Evolutionary conservation across 2,329 filamentous ascomycete species (phyloP).

Genomic region (Geosmithia morbida): DNA sequence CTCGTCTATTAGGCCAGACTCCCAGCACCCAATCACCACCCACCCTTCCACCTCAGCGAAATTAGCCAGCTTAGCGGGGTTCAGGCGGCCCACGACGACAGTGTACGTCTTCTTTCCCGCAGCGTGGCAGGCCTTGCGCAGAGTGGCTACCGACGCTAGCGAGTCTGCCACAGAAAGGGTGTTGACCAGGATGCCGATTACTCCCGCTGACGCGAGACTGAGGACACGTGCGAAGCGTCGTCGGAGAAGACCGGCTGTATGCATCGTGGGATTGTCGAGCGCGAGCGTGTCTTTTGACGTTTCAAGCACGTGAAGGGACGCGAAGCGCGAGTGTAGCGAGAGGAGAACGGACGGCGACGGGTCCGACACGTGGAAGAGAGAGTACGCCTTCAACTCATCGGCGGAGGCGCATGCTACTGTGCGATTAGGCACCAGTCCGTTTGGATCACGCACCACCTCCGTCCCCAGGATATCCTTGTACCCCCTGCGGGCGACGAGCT

Average conservation of each 20-base stretch:
- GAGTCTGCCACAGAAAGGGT: constrained; percentile 89
- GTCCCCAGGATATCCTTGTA: constrained; percentile 60
- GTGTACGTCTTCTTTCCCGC: constrained; percentile 93
- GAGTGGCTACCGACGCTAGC: constrained; percentile 60
- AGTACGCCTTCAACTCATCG: constrained; percentile 44
- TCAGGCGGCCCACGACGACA: constrained; percentile 92
- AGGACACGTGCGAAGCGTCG: constrained; percentile 82
- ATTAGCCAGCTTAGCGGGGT: constrained; percentile 90
- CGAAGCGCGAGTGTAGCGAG: constrained; percentile 71
- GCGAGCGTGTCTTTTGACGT: constrained; percentile 39
- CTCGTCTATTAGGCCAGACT: constrained; percentile 80
- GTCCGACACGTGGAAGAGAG: constrained; percentile 73
- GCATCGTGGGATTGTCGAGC: constrained; percentile 28
- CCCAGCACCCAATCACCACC: constrained; percentile 98
- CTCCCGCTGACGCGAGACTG: constrained; percentile 61
- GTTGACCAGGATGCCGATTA: constrained; percentile 92
- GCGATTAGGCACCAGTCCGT: constrained; percentile 72
- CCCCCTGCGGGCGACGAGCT: constrained; percentile 40
- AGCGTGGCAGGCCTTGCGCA: constrained; percentile 56
- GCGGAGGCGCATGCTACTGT: constrained; percentile 32
- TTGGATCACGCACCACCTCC: constrained; percentile 61
- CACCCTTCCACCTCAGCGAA: constrained; percentile 91
- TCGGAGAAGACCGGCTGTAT: constrained; percentile 46
- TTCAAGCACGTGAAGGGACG: constrained; percentile 64
- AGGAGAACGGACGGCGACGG: constrained; percentile 74